A percentile compares a stretch with the other conserved stretches of the same genome.
Conservation (phyloP, 2,329 filamentous ascomycete genomes). For the Leptographium wingfieldii region DNA sequence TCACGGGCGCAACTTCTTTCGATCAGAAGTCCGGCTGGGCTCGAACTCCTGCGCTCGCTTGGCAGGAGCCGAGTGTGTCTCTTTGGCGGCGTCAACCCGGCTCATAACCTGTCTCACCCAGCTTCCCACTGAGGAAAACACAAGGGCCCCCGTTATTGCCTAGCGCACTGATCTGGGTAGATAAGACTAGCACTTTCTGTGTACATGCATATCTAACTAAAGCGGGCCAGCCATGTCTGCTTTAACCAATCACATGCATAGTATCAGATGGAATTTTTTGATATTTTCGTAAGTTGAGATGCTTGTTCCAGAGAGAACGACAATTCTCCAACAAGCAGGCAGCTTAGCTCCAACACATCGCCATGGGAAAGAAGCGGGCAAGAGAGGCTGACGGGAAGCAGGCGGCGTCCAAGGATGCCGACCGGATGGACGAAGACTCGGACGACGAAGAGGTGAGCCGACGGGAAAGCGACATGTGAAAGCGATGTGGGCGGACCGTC, state of each 20-base stretch:
- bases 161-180: background rate
- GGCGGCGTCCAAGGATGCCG: constrained; percentile 14
- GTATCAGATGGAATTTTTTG: background rate
- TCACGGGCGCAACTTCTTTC: no score
- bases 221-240: background rate
- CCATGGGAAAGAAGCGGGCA: constrained; percentile 24
- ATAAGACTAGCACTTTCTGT: background rate
- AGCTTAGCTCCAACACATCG: background rate
- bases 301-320: background rate
- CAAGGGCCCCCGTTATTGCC: no score
- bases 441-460: constrained; percentile 33
- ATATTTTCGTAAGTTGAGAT: background rate
- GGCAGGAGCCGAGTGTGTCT: no score
- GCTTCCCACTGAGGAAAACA: no score
- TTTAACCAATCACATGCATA: background rate
- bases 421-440: constrained; percentile 32
- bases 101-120: no score
- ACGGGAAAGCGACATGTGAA: background rate
- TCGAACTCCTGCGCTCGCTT: no score
- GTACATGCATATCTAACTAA: background rate
- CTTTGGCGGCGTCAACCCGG: no score
- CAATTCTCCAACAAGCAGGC: background rate
- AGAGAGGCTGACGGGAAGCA: constrained; percentile 21
- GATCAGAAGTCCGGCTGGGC: no score
- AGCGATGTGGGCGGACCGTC: background rate